These are phyloP conservation scores for Eleusine coracana DNA, from an alignment of 176 grass and related monocot genomes.

Conservation along the genomic window DNA sequence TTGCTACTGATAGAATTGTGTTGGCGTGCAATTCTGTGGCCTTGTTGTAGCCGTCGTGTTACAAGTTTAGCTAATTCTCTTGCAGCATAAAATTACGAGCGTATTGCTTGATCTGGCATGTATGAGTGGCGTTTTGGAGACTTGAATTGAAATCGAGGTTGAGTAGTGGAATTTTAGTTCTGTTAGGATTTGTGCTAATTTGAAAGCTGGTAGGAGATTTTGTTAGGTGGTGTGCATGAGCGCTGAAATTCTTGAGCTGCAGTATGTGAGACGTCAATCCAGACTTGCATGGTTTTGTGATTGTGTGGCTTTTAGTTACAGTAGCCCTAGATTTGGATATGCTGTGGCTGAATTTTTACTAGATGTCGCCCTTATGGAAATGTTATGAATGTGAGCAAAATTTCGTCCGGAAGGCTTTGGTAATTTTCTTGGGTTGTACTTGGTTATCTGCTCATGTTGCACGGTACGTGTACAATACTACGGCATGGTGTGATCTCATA, in stretches of 20 bases:
- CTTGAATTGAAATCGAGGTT: background rate
- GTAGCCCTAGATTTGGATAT: background rate
- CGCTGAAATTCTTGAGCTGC: background rate
- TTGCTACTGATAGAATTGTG: background rate
- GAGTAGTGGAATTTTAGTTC: background rate
- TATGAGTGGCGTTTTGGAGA: background rate
- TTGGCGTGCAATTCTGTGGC: background rate
- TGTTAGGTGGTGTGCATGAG: background rate
- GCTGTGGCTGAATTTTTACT: background rate
- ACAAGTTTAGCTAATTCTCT: background rate
- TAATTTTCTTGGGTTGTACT: slow-evolving; percentile 12
- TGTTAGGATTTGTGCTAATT: slow-evolving; percentile 1
- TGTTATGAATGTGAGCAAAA: background rate
- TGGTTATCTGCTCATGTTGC: background rate
- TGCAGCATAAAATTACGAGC: slow-evolving; percentile 55
- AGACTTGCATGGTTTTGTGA: background rate
- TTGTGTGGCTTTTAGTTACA: background rate
- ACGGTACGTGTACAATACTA: background rate
- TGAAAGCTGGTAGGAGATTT: background rate
- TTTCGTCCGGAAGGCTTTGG: background rate
- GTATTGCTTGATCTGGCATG: background rate
- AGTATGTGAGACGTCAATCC: background rate
- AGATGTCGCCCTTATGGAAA: background rate
- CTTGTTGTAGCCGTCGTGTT: background rate
- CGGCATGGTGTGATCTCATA: background rate